Evolutionary conservation across 2,329 filamentous ascomycete genomes (phyloP), one percentile per base, ranked within the genome.

Genomic region (Xylaria digitata): DNA sequence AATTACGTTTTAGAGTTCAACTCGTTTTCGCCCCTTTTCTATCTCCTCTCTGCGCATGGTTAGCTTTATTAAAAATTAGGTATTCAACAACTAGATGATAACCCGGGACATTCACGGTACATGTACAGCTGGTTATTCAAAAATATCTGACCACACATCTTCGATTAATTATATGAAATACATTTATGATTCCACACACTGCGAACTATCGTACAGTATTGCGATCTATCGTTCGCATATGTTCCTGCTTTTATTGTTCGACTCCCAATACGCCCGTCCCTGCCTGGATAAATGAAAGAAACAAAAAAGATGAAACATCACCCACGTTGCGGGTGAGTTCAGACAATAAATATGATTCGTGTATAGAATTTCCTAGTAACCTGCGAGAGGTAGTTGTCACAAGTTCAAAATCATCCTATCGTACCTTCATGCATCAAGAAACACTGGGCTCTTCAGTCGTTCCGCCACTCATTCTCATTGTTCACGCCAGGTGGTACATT

Each of bases 401-500:
- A 32, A 60, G 8, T 45, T 34, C 15, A 5, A 34, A 32, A 11
- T 50, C 43, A 37, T 43, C 43, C 23, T 52, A 46, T 11, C 53
- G 46, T 26, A 32, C 23, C 32, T 45, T 32, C 17, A 7, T 23
- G 4, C 11, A 15, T 43, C 17, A 15, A 11, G 30, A 30, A 6
- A n/a, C 15, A 61, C 26, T n/a, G 3, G 9, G 37, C 32, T 9
- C 34, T 26, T 53, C 69, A 75, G 45, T 60, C 69, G 45, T 75
- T 68, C 26, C 75, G 70, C 75, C 75, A 77, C 53, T 76, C 75
- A 53, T 69, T 75, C 17, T 74, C 75, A 30, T 76, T 74, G 65
- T 70, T 75, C 32, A 76, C 69, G 5, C 72, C 75, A 45, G 63
- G 66, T 0, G 70, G 40, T 15, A 65, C 56, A 43, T 66, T 67